These are phyloP conservation scores for Mycena maculata DNA, from an alignment of 768 basidiomycete species.

Conservation along the genomic window DNA sequence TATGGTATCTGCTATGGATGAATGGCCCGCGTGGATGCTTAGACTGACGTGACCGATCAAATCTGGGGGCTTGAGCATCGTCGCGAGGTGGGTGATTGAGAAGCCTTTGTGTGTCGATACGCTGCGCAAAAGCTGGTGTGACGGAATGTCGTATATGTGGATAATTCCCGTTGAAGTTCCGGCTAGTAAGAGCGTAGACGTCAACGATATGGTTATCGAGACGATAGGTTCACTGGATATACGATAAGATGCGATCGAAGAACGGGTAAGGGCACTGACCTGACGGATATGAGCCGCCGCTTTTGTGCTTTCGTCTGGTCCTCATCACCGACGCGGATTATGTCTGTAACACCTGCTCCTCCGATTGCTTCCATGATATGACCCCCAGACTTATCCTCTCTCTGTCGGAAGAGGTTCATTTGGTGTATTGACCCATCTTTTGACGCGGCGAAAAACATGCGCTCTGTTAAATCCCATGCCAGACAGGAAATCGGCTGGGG, in stretches of 20 bases:
- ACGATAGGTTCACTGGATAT: conserved; percentile 75
- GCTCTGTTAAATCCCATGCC: conserved; percentile 86
- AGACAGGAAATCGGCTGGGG: conserved; percentile 78
- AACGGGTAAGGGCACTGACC: conserved; percentile 55
- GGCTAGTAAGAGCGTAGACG: conserved; percentile 81
- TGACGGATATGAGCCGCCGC: conserved; percentile 76
- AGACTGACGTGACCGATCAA: conserved; percentile 84
- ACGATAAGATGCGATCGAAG: conserved; percentile 16
- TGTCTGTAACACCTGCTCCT: conserved; percentile 75
- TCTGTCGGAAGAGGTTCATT: conserved; percentile 79
- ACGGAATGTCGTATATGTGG: conserved; percentile 87
- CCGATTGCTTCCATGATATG: conserved; percentile 76
- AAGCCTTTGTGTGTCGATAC: conserved; percentile 77
- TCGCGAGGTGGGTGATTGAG: conserved; percentile 77
- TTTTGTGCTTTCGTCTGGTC: conserved; percentile 53
- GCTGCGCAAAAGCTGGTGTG: conserved; percentile 89
- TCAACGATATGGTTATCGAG: conserved; percentile 79
- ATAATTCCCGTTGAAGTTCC: conserved; percentile 82
- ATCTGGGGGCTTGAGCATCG: conserved; percentile 89
- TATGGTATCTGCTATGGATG: conserved; percentile 62
- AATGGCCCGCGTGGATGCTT: conserved; percentile 53
- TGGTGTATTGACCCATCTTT: conserved; percentile 80
- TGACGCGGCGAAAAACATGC: conserved; percentile 90
- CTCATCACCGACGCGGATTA: conserved; percentile 75
- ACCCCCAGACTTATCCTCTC: conserved; percentile 63